A percentile compares a stretch with the other conserved stretches of the same genome.
These are phyloP conservation scores for Metschnikowia borealis DNA, from an alignment of 805 yeast species.

Conservation along the genomic window DNA sequence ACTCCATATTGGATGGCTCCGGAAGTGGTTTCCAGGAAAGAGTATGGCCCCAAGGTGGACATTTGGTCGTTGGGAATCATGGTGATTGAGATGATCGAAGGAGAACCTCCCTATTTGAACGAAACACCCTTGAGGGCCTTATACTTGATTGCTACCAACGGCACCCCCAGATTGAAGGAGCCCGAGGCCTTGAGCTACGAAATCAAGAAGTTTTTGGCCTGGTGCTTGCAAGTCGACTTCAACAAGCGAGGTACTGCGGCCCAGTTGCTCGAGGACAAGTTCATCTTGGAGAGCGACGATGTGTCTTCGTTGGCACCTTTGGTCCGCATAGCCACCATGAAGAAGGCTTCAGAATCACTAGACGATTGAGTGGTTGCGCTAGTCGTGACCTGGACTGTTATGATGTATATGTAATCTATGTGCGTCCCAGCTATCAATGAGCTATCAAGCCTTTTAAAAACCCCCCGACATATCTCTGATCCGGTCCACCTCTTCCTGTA, in stretches of 20 bases:
- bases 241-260: conserved; percentile 76
- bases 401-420: background rate
- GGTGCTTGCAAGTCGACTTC: conserved; percentile 80
- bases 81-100: conserved; percentile 98
- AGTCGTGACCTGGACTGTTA: background rate
- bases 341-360: conserved; percentile 40
- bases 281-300: conserved; percentile 59
- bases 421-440: conserved; percentile 9
- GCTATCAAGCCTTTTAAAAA: conserved; percentile 14
- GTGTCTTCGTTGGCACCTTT: conserved; percentile 64
- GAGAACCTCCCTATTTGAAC: conserved; percentile 96
- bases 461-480: conserved; percentile 46
- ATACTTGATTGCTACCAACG: conserved; percentile 92
- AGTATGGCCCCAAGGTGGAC: conserved; percentile 95
- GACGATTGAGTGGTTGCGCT: conserved; percentile 5
- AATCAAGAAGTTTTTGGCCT: conserved; percentile 65
- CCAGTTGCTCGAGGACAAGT: conserved; percentile 64
- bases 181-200: conserved; percentile 71
- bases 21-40: conserved; percentile 91
- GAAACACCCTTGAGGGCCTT: conserved; percentile 94
- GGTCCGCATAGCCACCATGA: conserved; percentile 69
- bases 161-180: conserved; percentile 90
- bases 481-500: conserved; percentile 67
- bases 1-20: conserved; percentile 99
- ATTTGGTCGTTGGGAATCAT: conserved; percentile 97